Evolutionary conservation across 75 land plant species (phyloP).

Genomic region (Sequoia sempervirens): DNA sequence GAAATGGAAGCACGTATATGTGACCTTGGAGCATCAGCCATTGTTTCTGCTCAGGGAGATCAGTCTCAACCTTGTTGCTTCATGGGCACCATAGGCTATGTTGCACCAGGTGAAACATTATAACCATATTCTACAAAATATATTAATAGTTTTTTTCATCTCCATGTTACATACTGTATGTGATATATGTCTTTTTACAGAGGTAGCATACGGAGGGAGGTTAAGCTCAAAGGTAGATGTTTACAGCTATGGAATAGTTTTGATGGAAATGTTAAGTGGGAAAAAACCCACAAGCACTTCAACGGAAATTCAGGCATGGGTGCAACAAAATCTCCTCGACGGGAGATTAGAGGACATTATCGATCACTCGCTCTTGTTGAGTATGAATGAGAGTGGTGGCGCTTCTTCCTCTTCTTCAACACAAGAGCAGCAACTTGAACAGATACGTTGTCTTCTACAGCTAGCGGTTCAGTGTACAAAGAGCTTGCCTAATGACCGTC

Average conservation of each 20-base stretch:
- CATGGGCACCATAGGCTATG: not conserved
- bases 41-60: not conserved
- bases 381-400: not conserved
- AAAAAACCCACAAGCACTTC: not conserved
- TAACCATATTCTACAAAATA: not conserved
- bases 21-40: slow-evolving; percentile 4
- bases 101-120: not conserved
- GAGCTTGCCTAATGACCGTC: too few species aligned
- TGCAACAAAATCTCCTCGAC: not conserved
- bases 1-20: slow-evolving; percentile 7
- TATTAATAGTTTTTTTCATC: not conserved
- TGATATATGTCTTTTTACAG: not conserved
- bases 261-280: not conserved
- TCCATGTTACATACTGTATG: too few species aligned
- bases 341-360: not conserved
- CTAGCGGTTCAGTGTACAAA: too few species aligned
- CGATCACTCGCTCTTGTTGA: not conserved
- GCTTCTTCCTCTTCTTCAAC: too few species aligned
- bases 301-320: not conserved
- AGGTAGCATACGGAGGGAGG: not conserved
- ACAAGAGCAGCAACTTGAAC: too few species aligned
- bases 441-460: too few species aligned
- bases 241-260: not conserved
- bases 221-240: not conserved
- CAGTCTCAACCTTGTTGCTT: not conserved